phyloP scores from a whole-genome alignment of 306 rosid genomes.

The Lagenaria siceraria region DNA sequence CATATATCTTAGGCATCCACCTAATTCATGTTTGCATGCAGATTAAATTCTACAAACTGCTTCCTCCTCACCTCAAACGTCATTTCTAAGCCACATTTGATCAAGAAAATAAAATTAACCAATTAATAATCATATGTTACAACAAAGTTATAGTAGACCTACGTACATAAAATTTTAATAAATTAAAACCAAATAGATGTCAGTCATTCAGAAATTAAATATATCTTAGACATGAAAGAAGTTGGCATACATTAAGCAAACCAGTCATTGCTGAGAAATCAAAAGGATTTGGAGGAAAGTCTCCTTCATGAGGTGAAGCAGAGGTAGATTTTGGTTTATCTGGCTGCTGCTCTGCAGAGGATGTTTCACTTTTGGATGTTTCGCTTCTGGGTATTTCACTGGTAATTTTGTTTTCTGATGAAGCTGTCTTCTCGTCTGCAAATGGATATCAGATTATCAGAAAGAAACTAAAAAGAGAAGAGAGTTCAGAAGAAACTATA shows the following conservation, averaged over 20 bases:
- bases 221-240: neutral
- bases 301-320: constrained; percentile 46
- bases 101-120: neutral
- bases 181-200: neutral
- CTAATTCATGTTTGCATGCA: neutral
- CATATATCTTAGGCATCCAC: neutral
- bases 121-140: neutral
- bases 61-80: neutral
- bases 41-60: neutral
- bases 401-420: neutral
- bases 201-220: neutral
- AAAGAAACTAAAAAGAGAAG: neutral
- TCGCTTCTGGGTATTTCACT: constrained; percentile 20
- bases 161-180: neutral
- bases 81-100: neutral
- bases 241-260: constrained; percentile 64
- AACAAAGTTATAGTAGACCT: neutral
- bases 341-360: constrained; percentile 42
- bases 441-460: neutral
- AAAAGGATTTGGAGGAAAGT: constrained; percentile 60
- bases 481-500: neutral
- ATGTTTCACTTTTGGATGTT: constrained; percentile 20
- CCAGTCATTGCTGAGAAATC: constrained; percentile 95
- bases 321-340: constrained; percentile 29
- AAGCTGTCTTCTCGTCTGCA: constrained; percentile 2